phyloP scores from a whole-genome alignment of 2,329 filamentous ascomycete genomes.

The Phialocephala sp. region DNA sequence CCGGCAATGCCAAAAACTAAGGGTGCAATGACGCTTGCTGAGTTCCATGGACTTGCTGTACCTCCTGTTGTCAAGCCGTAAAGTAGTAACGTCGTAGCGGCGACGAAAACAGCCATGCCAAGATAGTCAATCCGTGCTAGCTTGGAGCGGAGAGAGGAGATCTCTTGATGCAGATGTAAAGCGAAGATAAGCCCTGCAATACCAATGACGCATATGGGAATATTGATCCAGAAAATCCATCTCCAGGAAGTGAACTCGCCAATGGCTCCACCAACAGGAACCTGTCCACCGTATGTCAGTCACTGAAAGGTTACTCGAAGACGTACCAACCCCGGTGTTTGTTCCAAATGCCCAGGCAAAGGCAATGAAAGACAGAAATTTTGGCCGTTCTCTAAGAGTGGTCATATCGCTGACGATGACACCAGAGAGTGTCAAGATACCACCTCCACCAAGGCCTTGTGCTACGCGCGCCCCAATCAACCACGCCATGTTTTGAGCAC shows the following conservation, averaged over 20 bases:
- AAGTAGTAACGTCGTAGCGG: conserved; percentile 26
- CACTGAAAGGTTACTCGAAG: background rate
- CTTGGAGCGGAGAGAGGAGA: conserved; percentile 21
- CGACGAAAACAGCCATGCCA: conserved; percentile 64
- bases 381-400: conserved; percentile 51
- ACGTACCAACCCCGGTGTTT: conserved; percentile 22
- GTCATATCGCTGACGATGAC: conserved; percentile 58
- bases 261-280: conserved; percentile 54
- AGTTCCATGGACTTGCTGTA: conserved; percentile 54
- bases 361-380: conserved; percentile 46
- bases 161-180: conserved; percentile 24
- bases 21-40: conserved; percentile 64
- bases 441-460: conserved; percentile 53
- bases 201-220: conserved; percentile 27
- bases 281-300: conserved; percentile 7
- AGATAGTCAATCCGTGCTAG: conserved; percentile 64
- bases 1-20: conserved; percentile 58
- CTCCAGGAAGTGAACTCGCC: conserved; percentile 45
- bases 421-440: conserved; percentile 51
- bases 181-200: conserved; percentile 17
- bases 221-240: conserved; percentile 33
- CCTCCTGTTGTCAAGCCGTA: conserved; percentile 24
- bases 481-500: conserved; percentile 27
- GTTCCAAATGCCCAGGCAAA: conserved; percentile 34
- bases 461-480: conserved; percentile 28